phyloP scores from a whole-genome alignment of 352 stramenopile genomes.

The Phytophthora lateralis region DNA sequence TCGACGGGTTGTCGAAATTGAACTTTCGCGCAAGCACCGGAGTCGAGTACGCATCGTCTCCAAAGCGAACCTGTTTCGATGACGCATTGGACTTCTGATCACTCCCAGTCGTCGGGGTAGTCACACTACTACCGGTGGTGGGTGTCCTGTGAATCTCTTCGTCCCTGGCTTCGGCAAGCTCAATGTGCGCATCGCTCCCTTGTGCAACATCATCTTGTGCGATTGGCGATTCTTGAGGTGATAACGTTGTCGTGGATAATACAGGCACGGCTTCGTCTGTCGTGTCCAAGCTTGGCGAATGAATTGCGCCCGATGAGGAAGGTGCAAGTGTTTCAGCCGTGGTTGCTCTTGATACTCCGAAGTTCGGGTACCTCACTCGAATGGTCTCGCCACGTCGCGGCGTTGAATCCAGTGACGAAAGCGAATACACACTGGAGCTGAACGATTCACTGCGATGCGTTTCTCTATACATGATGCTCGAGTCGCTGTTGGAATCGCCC shows the following conservation, averaged over 20 bases:
- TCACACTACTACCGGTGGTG: constrained; percentile 29
- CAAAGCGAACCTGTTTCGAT: constrained; percentile 65
- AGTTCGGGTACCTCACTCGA: constrained; percentile 20
- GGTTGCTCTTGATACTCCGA: constrained; percentile 32
- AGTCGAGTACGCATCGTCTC: constrained; percentile 54
- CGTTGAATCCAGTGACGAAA: constrained; percentile 36
- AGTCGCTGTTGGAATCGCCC: constrained; percentile 20
- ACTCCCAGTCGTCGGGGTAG: constrained; percentile 56
- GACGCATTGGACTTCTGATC: constrained; percentile 48
- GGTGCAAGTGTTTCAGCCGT: constrained; percentile 38
- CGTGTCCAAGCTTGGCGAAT: constrained; percentile 4
- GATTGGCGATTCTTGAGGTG: constrained; percentile 4
- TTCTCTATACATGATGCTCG: constrained; percentile 31
- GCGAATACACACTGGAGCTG: constrained; percentile 39
- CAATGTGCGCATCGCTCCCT: background rate
- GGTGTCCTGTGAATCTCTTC: constrained; percentile 25
- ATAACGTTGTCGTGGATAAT: constrained; percentile 2
- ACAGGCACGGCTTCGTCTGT: constrained; percentile 1
- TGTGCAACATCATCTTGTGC: constrained; percentile 4
- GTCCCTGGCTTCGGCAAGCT: background rate
- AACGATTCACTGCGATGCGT: constrained; percentile 33
- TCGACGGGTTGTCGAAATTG: constrained; percentile 60
- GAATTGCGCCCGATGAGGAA: constrained; percentile 22
- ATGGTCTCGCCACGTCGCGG: constrained; percentile 8
- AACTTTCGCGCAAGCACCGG: constrained; percentile 64